phyloP scores from a whole-genome alignment of 805 yeast genomes.

The Candida michaelii region DNA sequence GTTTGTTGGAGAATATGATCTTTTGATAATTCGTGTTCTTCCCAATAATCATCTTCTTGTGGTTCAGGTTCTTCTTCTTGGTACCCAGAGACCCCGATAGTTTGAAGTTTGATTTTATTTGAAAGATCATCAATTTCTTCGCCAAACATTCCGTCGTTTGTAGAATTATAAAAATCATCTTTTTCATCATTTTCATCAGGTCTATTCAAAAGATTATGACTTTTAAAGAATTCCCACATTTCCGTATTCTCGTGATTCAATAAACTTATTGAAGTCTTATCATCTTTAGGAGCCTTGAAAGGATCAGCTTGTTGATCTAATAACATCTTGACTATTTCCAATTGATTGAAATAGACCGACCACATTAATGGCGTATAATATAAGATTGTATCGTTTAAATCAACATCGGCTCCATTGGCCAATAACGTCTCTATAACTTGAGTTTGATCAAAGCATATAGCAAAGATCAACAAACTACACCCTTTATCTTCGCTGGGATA shows the following conservation, averaged over 20 bases:
- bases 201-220: conserved; percentile 41
- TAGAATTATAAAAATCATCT: conserved; percentile 11
- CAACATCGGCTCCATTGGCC: conserved; percentile 46
- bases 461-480: conserved; percentile 42
- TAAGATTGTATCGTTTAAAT: conserved; percentile 48
- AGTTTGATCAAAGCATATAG: conserved; percentile 53
- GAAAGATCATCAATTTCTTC: conserved; percentile 37
- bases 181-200: conserved; percentile 12
- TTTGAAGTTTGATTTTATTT: conserved; percentile 32
- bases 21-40: conserved; percentile 28
- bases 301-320: conserved; percentile 67
- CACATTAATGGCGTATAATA: conserved; percentile 79
- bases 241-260: conserved; percentile 51
- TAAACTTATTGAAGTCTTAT: conserved; percentile 56
- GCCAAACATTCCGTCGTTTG: conserved; percentile 15
- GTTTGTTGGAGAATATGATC: conserved; percentile 29
- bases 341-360: conserved; percentile 68
- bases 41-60: conserved; percentile 16
- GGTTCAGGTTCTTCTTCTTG: conserved; percentile 15
- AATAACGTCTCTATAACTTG: conserved; percentile 49
- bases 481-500: conserved; percentile 31
- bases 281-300: conserved; percentile 32
- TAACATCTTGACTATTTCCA: conserved; percentile 54
- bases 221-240: conserved; percentile 57
- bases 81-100: conserved; percentile 21